Conservation (phyloP, 2,329 filamentous ascomycete species). For the Fusarium albidum region DNA sequence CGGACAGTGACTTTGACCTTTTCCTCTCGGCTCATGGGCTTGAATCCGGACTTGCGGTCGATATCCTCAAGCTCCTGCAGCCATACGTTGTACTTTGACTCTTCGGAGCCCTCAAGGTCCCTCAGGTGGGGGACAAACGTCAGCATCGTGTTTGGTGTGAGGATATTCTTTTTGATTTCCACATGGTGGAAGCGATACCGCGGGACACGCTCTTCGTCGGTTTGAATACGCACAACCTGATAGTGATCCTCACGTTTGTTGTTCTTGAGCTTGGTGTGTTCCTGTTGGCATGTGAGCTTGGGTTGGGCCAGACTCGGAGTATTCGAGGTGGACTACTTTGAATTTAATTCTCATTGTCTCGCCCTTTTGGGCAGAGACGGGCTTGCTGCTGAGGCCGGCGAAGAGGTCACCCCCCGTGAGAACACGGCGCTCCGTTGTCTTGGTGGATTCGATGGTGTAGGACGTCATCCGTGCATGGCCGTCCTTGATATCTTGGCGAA, state of each 20-base stretch:
- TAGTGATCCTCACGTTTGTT: constrained; percentile 54
- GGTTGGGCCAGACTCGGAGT: not conserved
- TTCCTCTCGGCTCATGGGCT: constrained; percentile 60
- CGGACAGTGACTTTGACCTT: constrained; percentile 59
- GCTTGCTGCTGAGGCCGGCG: constrained; percentile 50
- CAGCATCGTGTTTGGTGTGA: constrained; percentile 67
- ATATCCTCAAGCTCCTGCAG: constrained; percentile 65
- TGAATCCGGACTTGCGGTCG: constrained; percentile 65
- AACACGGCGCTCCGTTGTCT: constrained; percentile 50
- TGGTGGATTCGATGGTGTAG: constrained; percentile 55
- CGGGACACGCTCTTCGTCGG: constrained; percentile 62
- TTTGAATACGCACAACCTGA: constrained; percentile 56
- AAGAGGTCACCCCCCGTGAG: constrained; percentile 58
- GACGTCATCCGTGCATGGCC: constrained; percentile 56
- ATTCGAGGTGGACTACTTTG: constrained; percentile 51
- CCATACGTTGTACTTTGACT: constrained; percentile 63
- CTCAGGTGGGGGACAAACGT: constrained; percentile 68
- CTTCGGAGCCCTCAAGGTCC: constrained; percentile 65
- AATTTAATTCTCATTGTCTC: constrained; percentile 58
- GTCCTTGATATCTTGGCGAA: constrained; percentile 54
- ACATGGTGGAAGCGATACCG: constrained; percentile 67
- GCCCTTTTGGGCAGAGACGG: constrained; percentile 46
- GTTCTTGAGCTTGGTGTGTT: constrained; percentile 54
- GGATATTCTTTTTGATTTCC: constrained; percentile 66
- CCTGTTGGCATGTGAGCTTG: constrained; percentile 45